Evolutionary conservation across 805 yeast genomes (phyloP).

Genomic region (Saturnispora sekii): DNA sequence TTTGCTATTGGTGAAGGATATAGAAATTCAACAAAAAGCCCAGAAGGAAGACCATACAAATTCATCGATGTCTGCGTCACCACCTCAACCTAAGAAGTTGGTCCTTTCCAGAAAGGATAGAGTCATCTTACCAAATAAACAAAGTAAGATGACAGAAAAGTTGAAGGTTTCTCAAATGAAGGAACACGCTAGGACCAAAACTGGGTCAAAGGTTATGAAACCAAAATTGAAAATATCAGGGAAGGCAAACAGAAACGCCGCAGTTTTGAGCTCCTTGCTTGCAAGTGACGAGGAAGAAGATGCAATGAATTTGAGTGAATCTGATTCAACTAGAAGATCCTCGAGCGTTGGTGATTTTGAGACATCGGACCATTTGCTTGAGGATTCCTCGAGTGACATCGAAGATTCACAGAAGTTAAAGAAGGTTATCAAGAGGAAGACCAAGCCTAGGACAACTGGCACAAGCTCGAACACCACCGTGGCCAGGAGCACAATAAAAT

Average conservation of each 20-base stretch:
- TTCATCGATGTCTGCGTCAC: background rate
- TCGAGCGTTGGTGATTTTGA: background rate
- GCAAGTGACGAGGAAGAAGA: conserved; percentile 2
- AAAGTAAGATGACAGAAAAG: background rate
- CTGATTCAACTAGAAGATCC: too few relatives aligned
- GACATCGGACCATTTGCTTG: background rate
- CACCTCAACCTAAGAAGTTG: background rate
- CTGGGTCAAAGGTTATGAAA: background rate
- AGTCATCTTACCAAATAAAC: background rate
- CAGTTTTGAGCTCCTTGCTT: background rate
- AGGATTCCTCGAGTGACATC: too few relatives aligned
- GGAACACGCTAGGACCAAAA: too few relatives aligned
- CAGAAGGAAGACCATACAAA: background rate
- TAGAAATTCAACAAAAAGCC: background rate
- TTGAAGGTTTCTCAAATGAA: too few relatives aligned
- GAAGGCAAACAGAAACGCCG: too few relatives aligned
- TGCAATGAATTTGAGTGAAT: background rate
- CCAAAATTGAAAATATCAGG: background rate
- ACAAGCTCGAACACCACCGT: too few relatives aligned
- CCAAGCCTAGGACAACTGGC: too few relatives aligned
- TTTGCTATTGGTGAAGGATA: background rate
- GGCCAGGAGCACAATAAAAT: too few relatives aligned
- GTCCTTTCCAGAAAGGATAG: background rate
- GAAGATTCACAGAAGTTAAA: too few relatives aligned
- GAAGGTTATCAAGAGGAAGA: too few relatives aligned